Evolutionary conservation across 2,329 filamentous ascomycete species (phyloP), one percentile per base, ranked within the genome.

Genomic region (Cladosporium velox): DNA sequence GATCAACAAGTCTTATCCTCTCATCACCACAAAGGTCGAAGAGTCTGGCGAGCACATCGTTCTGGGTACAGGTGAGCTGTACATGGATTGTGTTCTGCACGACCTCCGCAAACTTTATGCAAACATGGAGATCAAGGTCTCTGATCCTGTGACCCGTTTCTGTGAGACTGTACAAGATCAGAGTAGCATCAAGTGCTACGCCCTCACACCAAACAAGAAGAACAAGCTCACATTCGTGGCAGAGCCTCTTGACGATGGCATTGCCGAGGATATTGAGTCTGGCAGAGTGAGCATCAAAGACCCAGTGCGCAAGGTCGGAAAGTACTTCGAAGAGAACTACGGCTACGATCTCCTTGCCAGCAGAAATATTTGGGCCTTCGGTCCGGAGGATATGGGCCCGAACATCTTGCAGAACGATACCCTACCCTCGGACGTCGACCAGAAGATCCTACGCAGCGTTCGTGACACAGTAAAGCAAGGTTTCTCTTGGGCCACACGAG

Each of bases 171-270:
- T 97, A 30, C 93, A 97, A 44, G 95, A 99, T 78, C 96, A 95
- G 71, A 97, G 93, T 21, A 93, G 93, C 24, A 97, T 96, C 67
- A 97, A 97, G 80, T 99, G 95, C 81, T 99, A 97, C 77, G 94
- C 95, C 26, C 88, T 97, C 72, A 98, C 95, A 2, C 95, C 95
- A 2, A 99, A 99, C 82, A 99, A 99, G 82, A 97, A 97, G 83
- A 99, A 99, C 83, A 97, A 96, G 79, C 91, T 99, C 74, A 98
- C 95, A 41, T 97, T 99, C 92, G 91, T 98, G 66, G 95, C 95
- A 3, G 95, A 99, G 78, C 94, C 95, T 38, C 83, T 99, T 15
- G 95, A 99, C 71, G 91, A 96, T 72, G 95, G 95, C 18, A 96
- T 99, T 69, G 92, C 94, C 5, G 89, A 91, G 73, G 95, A 99